These are phyloP conservation scores for Globisporangium alternatum DNA, from an alignment of 352 stramenopile species.

Conservation along the genomic window DNA sequence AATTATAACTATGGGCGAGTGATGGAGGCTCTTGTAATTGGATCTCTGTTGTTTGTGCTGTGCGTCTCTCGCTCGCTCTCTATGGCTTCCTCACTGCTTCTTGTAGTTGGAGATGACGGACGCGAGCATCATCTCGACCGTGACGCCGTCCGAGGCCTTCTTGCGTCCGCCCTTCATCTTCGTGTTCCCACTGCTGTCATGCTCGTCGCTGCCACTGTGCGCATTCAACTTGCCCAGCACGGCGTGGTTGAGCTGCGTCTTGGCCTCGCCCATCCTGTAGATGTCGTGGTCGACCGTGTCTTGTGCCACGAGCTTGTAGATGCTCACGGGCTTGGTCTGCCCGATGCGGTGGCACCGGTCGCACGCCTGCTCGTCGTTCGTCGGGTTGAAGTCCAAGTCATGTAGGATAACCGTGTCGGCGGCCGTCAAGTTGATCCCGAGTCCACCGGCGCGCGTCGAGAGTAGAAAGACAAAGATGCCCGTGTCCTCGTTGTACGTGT, in stretches of 20 bases:
- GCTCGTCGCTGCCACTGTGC: constrained; percentile 23
- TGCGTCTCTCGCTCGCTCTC: neutral
- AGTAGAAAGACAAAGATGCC: constrained; percentile 96
- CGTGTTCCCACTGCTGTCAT: constrained; percentile 3
- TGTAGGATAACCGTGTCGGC: constrained; percentile 89
- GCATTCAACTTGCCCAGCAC: constrained; percentile 83
- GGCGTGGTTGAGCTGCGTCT: constrained; percentile 86
- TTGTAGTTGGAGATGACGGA: constrained; percentile 81
- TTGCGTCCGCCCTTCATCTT: constrained; percentile 15
- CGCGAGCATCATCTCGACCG: constrained; percentile 78
- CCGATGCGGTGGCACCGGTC: constrained; percentile 91
- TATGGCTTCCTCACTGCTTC: constrained; percentile 31
- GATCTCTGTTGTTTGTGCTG: too few relatives aligned
- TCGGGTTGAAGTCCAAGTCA: constrained; percentile 87
- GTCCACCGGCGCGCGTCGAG: constrained; percentile 94
- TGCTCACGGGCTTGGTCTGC: constrained; percentile 84
- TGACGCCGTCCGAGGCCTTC: constrained; percentile 36
- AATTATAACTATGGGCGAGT: neutral
- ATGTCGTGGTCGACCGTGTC: constrained; percentile 93
- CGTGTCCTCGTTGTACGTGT: constrained; percentile 88
- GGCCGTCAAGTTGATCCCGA: constrained; percentile 98
- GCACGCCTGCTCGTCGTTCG: constrained; percentile 82
- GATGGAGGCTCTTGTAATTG: too few relatives aligned
- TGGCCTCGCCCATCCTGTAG: constrained; percentile 77
- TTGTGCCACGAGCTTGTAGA: constrained; percentile 92